Evolutionary conservation across 805 yeast genomes (phyloP), one percentile per base, ranked within the genome.

Genomic region (Jamesozyma hellenica): DNA sequence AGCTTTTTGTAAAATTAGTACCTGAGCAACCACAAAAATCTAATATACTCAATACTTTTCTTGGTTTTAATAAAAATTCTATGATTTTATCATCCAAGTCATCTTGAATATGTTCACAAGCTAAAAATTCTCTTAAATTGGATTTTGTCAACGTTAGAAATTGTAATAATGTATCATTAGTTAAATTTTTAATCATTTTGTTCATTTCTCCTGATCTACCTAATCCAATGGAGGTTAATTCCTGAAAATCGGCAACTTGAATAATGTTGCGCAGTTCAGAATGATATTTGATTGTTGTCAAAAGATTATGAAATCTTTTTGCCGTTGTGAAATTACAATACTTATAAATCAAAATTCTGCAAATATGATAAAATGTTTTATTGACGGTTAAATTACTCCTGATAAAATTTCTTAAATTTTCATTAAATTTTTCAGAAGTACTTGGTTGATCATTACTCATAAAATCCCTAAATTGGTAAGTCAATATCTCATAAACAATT

Each of bases 11-110:
- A 54, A 86, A 84, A 25, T 55, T 63, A 28, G 65, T 67, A 34
- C 83, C 81, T 5, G 85, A 75, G 29, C 94, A 83, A 7, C 96
- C 96, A 60, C 96, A 87, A 46, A 87, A 85, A 60, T 87, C 96
- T 11, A 87, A 61, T 1, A 84, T 75, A 58, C 79, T 74, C 36
- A 88, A 64, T 7, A 51, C 52, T n/a, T 52, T 56, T 1, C 62
- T 61, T 10, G 61, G 56, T 27, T 51, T 52, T 14, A 59, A 45
- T 13, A 59, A 35, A 27, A 49, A 50, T 38, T 53, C 46, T 9
- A 59, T 52, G 16, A 58, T 50, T 40, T 69, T 63, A 4, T 71
- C 71, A 56, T 81, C 82, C 52, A 87, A 65, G 56, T 87, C 96
- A 55, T 72, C 82, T 62, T 86, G 92, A 42, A 87, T 82, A 49